These are phyloP conservation scores for Ilyonectria destructans DNA, from an alignment of 2,329 filamentous ascomycete species.

Conservation along the genomic window DNA sequence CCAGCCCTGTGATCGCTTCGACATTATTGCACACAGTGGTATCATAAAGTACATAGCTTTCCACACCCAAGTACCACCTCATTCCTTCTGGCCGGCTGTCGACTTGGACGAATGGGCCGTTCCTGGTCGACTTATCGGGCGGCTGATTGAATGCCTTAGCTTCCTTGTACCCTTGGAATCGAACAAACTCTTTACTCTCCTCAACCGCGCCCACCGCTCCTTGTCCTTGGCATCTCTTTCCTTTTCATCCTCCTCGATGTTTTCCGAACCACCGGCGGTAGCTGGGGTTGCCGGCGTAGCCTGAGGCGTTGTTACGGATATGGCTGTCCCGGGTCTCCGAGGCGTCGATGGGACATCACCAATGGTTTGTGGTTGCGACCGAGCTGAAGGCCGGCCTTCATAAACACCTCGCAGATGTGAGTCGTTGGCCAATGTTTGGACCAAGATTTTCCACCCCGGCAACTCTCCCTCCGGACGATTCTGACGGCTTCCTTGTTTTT, in stretches of 20 bases:
- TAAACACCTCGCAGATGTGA: conserved; percentile 65
- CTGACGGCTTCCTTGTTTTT: conserved; percentile 62
- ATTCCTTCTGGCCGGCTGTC: conserved; percentile 36
- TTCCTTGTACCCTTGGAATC: conserved; percentile 76
- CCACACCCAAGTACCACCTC: not conserved
- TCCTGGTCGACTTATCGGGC: conserved; percentile 55
- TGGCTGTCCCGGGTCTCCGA: conserved; percentile 37
- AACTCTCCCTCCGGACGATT: conserved; percentile 56
- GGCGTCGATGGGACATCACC: conserved; percentile 43
- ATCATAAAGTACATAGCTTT: conserved; percentile 23
- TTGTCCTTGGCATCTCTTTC: conserved; percentile 75
- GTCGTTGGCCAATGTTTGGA: conserved; percentile 72
- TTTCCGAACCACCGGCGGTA: conserved; percentile 26
- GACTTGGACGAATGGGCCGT: conserved; percentile 55
- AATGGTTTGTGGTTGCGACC: conserved; percentile 32
- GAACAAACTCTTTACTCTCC: conserved; percentile 81
- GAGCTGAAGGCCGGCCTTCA: conserved; percentile 49
- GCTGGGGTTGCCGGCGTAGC: conserved; percentile 30
- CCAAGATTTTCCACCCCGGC: conserved; percentile 71
- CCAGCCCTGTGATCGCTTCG: not conserved
- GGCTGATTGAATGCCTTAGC: conserved; percentile 59
- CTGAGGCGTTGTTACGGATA: conserved; percentile 36
- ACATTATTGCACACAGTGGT: conserved; percentile 20
- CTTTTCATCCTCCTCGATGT: conserved; percentile 59
- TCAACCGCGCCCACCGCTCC: conserved; percentile 80